Conservation (phyloP, 2,329 filamentous ascomycete genomes). For the Lecanicillium sp. region DNA sequence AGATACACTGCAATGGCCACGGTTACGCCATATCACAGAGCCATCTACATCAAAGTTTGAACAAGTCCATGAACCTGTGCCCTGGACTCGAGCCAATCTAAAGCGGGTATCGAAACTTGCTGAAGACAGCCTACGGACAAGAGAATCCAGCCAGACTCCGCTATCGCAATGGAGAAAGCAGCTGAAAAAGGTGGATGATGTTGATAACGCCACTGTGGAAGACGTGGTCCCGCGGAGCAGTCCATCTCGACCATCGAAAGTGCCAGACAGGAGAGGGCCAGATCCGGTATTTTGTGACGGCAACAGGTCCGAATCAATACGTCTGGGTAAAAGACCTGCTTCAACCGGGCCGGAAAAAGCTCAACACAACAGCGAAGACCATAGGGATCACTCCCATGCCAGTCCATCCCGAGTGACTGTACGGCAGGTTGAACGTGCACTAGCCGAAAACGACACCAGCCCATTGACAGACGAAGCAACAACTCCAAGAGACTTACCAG, state of each 20-base stretch:
- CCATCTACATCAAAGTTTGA: background rate
- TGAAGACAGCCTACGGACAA: background rate
- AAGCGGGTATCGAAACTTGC: conserved; percentile 4
- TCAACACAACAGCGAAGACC: background rate
- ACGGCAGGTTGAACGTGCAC: background rate
- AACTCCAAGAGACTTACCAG: too few relatives aligned
- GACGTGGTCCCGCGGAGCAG: too few relatives aligned
- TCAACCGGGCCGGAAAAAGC: background rate
- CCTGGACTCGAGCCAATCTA: conserved; percentile 4
- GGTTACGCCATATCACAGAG: conserved; percentile 5
- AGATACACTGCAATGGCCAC: conserved; percentile 4
- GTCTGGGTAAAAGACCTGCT: conserved; percentile 3
- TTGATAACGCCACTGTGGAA: background rate
- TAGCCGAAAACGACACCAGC: background rate
- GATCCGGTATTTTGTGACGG: conserved; percentile 6
- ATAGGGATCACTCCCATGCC: background rate
- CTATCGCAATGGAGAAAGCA: background rate
- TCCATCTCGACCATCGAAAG: background rate
- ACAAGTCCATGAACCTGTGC: background rate
- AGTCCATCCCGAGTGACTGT: conserved; percentile 1
- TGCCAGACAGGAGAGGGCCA: conserved; percentile 1
- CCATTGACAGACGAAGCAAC: too few relatives aligned
- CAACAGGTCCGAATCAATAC: conserved; percentile 6
- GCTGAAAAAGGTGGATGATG: background rate
- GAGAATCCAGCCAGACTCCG: background rate